Evolutionary conservation across 257 asterid genomes (phyloP), one percentile per base, ranked within the genome.

Genomic region (Echium plantagineum): DNA sequence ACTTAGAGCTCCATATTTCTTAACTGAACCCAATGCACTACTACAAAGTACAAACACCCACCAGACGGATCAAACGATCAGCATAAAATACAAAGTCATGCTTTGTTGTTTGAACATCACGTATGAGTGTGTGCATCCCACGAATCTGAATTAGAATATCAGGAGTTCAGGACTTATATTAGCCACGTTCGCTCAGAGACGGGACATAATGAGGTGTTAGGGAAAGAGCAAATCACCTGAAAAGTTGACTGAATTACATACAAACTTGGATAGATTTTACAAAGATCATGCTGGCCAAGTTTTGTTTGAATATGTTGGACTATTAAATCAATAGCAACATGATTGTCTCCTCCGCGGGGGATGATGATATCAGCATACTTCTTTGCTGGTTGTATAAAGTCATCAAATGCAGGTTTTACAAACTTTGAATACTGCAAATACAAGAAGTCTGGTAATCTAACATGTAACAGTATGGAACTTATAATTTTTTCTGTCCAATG

Each of bases 281-380:
- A 93, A 68, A 93, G 99, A 74, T 93, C 96, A 47, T 93, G 97
- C 76, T 93, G 99, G 61, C 99, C 99, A 59, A 93, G 97, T 76
- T 93, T 93, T 30, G 97, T 89, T 68, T 89, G 90, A 69, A 93
- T 83, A 77, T 93, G 99, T 71, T 93, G 99, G 61, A 93, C 99
- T 58, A 93, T 93, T 87, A 93, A 81, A 83, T 93, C 97, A 57
- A 93, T 83, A 55, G 99, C 99, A 59, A 93, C 97, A 72, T 82
- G 96, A 78, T 93, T 93, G 78, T 93, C 99, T 74, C 99, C 99
- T 66, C 99, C 99, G 51, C 97, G 97, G 28, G 99, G 99, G 70
- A 93, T 93, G 78, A 93, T 93, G 62, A 93, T 85, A 74, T 93
- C 99, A 2, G 99, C 99, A 52, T 86, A 93, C 74, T 93, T 93